Evolutionary conservation across 2,329 filamentous ascomycete species (phyloP).

Genomic region (Orbilia ellipsospora): DNA sequence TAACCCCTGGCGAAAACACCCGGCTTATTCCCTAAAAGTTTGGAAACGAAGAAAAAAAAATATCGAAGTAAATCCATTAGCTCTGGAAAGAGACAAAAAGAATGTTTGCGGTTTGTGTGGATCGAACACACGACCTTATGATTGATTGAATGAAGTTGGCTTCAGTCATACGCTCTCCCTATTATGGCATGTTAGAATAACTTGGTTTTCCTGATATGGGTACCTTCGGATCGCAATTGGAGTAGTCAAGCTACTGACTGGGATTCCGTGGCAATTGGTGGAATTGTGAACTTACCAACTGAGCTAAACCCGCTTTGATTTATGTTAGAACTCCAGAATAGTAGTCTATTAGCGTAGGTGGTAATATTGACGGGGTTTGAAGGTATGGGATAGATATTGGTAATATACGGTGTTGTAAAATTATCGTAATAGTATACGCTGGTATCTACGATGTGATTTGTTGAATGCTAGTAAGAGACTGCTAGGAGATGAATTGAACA

Average conservation of each 20-base stretch:
- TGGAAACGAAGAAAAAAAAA: not conserved
- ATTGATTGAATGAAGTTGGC: constrained; percentile 5
- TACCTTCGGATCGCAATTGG: not conserved
- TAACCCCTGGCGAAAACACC: no score
- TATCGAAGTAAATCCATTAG: not conserved
- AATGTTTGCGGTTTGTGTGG: not conserved
- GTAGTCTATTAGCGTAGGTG: no score
- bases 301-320: constrained; percentile 5
- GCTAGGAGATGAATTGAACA: no score
- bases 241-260: not conserved
- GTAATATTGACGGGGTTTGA: no score
- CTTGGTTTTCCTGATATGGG: not conserved
- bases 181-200: constrained; percentile 2
- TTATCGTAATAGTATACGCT: no score
- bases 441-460: no score
- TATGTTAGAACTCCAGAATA: not conserved
- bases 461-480: no score
- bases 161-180: constrained; percentile 8
- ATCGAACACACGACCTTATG: constrained; percentile 8
- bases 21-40: no score
- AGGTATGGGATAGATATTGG: no score
- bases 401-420: no score
- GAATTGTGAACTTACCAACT: not conserved
- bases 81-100: not conserved
- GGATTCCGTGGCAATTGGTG: not conserved